Conservation (phyloP, 192 early-diverging fungal species). For the Umbelopsis isabellina region DNA sequence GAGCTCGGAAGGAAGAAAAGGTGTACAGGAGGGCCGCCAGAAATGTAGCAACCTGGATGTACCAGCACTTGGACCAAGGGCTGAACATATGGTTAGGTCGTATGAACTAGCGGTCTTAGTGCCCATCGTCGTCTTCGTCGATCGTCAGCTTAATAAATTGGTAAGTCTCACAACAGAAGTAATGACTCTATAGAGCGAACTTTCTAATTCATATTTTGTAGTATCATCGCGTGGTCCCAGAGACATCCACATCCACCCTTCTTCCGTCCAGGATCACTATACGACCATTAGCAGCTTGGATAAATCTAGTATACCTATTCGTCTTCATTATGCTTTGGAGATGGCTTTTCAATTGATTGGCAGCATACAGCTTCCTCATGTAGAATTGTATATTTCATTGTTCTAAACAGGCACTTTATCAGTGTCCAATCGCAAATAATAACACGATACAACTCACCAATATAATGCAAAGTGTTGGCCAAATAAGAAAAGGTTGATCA, state of each 20-base stretch:
- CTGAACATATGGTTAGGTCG: slow-evolving; percentile 8
- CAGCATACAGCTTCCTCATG: not conserved
- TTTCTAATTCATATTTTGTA: not conserved
- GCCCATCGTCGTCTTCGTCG: not conserved
- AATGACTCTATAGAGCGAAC: not conserved
- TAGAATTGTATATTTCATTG: not conserved
- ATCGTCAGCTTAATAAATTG: not conserved
- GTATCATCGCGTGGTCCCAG: slow-evolving; percentile 13
- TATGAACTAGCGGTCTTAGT: not conserved
- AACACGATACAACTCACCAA: too few species aligned
- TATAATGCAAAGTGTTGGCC: not conserved
- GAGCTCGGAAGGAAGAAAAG: slow-evolving; percentile 1
- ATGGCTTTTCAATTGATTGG: slow-evolving; percentile 3
- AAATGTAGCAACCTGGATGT: slow-evolving; percentile 18
- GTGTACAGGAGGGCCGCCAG: not conserved
- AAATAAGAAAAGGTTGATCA: not conserved
- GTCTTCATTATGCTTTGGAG: not conserved
- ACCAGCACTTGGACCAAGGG: slow-evolving; percentile 13
- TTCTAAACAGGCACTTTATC: too few species aligned
- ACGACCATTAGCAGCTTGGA: slow-evolving; percentile 11
- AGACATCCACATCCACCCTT: not conserved
- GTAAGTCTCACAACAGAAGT: not conserved
- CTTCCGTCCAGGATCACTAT: slow-evolving; percentile 3
- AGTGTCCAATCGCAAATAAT: too few species aligned
- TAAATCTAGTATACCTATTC: not conserved